phyloP scores from a whole-genome alignment of 805 yeast species.

The Danielozyma ontarioensis region DNA sequence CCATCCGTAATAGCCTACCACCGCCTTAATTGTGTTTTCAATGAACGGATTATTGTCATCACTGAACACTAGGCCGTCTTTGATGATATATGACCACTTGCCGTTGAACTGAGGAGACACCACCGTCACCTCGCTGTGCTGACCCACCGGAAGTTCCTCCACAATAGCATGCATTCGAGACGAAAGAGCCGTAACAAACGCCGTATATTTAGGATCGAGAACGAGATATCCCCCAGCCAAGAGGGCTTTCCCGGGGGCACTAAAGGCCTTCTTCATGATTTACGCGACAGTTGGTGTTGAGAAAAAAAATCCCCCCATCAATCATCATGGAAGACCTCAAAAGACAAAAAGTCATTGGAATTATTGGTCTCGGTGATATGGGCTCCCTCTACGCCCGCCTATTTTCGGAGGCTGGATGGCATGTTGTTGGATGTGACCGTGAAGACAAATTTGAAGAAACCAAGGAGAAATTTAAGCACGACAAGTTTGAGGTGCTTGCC shows the following conservation, averaged over 20 bases:
- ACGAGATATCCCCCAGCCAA: conserved; percentile 95
- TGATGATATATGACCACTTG: conserved; percentile 54
- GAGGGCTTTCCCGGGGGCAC: conserved; percentile 95
- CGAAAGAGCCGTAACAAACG: conserved; percentile 83
- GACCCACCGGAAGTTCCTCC: conserved; percentile 13
- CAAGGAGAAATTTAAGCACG: conserved; percentile 32
- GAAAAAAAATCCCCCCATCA: not conserved
- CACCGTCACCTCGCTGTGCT: no score
- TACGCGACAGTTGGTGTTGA: no score
- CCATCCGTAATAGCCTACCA: conserved; percentile 47
- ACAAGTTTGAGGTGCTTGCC: conserved; percentile 49
- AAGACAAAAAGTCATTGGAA: conserved; percentile 60
- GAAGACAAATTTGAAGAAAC: conserved; percentile 56
- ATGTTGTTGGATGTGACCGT: conserved; percentile 80
- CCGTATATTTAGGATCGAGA: conserved; percentile 64
- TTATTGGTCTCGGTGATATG: conserved; percentile 97
- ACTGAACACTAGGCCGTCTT: conserved; percentile 1
- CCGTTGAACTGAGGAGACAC: conserved; percentile 79
- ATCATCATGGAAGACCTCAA: conserved; percentile 1
- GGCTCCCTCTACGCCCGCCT: conserved; percentile 80
- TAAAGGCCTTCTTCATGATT: conserved; percentile 50
- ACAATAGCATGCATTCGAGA: conserved; percentile 83
- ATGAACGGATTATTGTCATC: conserved; percentile 62
- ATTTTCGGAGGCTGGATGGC: conserved; percentile 82
- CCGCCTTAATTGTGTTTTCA: conserved; percentile 53